Evolutionary conservation across 139 green algal species (phyloP), one percentile per base, ranked within the genome.

Genomic region (Limnomonas spitsbergensis): DNA sequence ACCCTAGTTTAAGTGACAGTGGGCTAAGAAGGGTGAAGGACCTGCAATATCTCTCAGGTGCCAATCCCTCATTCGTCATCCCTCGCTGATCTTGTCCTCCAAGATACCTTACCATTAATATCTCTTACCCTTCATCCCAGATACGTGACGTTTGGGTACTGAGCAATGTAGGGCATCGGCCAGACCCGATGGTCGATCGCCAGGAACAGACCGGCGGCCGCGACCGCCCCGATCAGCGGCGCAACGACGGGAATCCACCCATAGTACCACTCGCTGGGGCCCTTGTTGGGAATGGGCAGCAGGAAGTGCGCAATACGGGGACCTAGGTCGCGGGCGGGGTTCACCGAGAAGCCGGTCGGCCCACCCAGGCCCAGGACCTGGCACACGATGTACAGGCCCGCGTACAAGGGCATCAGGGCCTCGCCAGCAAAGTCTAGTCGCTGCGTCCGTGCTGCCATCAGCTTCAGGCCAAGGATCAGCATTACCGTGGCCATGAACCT

Each of bases 261-360:
- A 66, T 91, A 91, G 68, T 75, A n/a, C 79, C 79, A 89, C 69
- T 90, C 81, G 9, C 68, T 83, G 37, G 38, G 38, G 1, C 80
- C 80, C 85, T 91, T 91, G 26, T 81, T 83, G 20, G 84, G 61
- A 31, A 91, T 90, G 42, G 86, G 86, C 52, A 91, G 76, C 14
- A 88, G 3, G 34, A 54, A 85, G 68, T 89, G 87, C 26, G 80
- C 85, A 0, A 91, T 37, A 31, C 87, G 76, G 27, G 87, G 87
- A 6, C 70, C 78, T 34, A 91, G 73, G 69, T 91, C 87, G 1
- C 87, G 47, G 2, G 85, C 80, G 2, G 87, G 80, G 72, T 89
- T 91, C 31, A 88, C 79, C 26, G 82, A 77, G 1, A 84, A 53
- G 34, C 85, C 82, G 9, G 82, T 85, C 34, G 83, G 80, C 52